These are phyloP conservation scores for Anacardium occidentale DNA, from an alignment of 345 rosid genomes.

Conservation along the genomic window DNA sequence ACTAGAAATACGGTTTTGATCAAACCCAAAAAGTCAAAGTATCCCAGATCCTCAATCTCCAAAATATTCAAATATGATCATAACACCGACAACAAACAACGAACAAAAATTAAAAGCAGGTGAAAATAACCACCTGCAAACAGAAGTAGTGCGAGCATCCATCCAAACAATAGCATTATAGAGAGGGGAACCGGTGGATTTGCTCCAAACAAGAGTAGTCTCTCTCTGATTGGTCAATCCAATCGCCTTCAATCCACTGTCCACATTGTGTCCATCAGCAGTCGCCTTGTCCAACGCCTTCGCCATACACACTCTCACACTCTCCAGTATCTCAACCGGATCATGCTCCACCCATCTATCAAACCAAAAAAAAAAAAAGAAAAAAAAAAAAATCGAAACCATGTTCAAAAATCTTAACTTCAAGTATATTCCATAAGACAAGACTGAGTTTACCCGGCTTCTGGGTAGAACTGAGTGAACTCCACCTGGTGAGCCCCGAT, in stretches of 20 bases:
- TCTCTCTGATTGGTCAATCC: slow-evolving; percentile 97
- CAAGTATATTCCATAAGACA: background rate
- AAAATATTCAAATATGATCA: background rate
- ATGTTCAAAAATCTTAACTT: background rate
- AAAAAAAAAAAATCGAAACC: background rate
- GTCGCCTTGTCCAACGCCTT: slow-evolving; percentile 90
- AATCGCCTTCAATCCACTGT: slow-evolving; percentile 73
- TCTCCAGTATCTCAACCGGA: slow-evolving; percentile 88
- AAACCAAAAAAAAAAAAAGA: background rate
- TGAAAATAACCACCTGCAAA: slow-evolving; percentile 64
- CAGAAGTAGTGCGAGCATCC: slow-evolving; percentile 85
- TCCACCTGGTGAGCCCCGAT: slow-evolving; percentile 90
- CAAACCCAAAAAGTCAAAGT: background rate
- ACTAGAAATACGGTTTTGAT: background rate
- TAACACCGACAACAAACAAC: background rate
- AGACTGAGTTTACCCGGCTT: slow-evolving; percentile 64
- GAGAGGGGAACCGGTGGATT: slow-evolving; percentile 76
- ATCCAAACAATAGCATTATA: slow-evolving; percentile 94
- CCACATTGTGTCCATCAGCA: slow-evolving; percentile 77
- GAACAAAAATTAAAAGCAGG: background rate
- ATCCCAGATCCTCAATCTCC: background rate
- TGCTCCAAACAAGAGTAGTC: slow-evolving; percentile 85
- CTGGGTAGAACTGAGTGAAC: slow-evolving; percentile 88
- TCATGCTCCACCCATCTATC: slow-evolving; percentile 95
- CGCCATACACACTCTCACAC: slow-evolving; percentile 66